phyloP scores from a whole-genome alignment of 1,284 basidiomycete genomes.

The Neotropicomus parvogracilis region DNA sequence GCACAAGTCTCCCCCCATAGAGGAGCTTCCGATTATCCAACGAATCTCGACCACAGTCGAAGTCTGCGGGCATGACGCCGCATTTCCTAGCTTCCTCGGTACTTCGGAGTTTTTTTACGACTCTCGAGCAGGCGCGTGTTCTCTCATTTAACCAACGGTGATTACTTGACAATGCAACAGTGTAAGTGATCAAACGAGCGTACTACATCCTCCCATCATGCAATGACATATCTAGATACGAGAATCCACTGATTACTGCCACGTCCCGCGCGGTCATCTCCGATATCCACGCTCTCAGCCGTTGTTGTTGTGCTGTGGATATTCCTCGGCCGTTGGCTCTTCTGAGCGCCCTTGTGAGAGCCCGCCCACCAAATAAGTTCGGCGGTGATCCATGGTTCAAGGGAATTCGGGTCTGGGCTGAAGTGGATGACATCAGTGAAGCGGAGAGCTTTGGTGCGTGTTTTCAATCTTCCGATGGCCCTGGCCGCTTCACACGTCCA shows the following conservation, averaged over 20 bases:
- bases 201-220: not conserved
- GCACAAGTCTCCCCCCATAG: constrained; percentile 17
- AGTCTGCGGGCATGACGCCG: constrained; percentile 54
- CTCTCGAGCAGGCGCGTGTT: constrained; percentile 54
- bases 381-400: constrained; percentile 45
- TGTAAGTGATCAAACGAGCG: constrained; percentile 22
- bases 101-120: constrained; percentile 63
- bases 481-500: not conserved
- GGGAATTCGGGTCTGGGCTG: constrained; percentile 64
- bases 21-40: constrained; percentile 42
- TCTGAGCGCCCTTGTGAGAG: constrained; percentile 51
- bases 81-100: constrained; percentile 40
- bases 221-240: constrained; percentile 46
- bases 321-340: constrained; percentile 62
- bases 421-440: constrained; percentile 68
- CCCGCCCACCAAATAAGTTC: constrained; percentile 35
- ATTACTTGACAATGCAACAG: constrained; percentile 18
- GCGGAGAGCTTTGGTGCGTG: constrained; percentile 70
- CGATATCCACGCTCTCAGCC: constrained; percentile 61
- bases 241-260: constrained; percentile 71
- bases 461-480: not conserved
- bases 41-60: constrained; percentile 58
- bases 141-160: not conserved
- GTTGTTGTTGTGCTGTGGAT: constrained; percentile 54
- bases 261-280: constrained; percentile 65